Conservation (phyloP, 1,284 basidiomycete species). For the Fomitopsis schrenkii region DNA sequence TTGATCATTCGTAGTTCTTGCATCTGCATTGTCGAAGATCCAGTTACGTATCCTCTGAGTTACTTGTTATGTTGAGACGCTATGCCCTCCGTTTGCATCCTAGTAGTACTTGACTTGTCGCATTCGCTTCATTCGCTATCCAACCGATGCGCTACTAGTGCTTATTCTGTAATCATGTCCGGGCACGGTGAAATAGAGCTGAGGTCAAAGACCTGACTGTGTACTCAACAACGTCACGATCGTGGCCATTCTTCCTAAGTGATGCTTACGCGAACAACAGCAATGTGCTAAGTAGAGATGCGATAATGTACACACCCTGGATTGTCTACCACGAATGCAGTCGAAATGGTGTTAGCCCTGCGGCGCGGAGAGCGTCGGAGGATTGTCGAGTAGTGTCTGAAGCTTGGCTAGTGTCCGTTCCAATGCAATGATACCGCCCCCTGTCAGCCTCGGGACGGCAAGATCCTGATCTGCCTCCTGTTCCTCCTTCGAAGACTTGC, state of each 20-base stretch:
- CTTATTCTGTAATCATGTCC: neutral
- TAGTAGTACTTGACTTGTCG: neutral
- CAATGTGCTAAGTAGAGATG: neutral
- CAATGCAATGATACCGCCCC: slow-evolving; percentile 79
- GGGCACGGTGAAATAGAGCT: neutral
- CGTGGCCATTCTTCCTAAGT: neutral
- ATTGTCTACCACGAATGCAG: neutral
- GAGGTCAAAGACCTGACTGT: neutral
- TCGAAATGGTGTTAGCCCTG: neutral
- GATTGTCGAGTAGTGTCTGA: slow-evolving; percentile 23
- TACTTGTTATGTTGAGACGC: neutral
- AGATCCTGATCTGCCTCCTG: slow-evolving; percentile 46
- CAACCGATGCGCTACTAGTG: neutral
- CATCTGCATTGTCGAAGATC: neutral
- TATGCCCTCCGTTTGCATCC: neutral
- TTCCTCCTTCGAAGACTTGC: slow-evolving; percentile 37
- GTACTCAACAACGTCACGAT: neutral
- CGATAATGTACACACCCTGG: neutral
- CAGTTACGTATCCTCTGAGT: neutral
- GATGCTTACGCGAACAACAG: neutral
- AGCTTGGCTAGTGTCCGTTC: slow-evolving; percentile 59
- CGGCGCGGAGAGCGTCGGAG: neutral
- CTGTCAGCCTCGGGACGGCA: slow-evolving; percentile 73
- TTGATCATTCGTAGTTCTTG: neutral
- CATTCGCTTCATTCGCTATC: slow-evolving; percentile 1